Evolutionary conservation across 495 filamentous ascomycete species (phyloP).

Genomic region (Copromyces sp.): DNA sequence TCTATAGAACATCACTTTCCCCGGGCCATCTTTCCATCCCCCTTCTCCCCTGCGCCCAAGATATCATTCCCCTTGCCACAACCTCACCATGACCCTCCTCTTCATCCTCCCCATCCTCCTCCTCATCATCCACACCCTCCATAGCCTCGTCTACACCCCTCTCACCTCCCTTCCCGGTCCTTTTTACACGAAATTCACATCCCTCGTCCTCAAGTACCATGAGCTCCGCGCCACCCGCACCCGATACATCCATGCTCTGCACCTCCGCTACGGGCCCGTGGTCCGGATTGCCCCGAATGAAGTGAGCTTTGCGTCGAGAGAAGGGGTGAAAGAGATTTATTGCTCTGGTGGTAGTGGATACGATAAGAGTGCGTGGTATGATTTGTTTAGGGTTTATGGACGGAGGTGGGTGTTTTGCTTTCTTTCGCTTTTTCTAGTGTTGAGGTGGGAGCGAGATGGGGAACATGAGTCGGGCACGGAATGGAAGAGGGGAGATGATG

Average conservation of each 20-base stretch:
- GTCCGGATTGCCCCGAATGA: conserved; percentile 52
- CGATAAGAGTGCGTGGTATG: conserved; percentile 59
- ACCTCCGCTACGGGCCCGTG: conserved; percentile 44
- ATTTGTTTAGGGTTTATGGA: conserved; percentile 49
- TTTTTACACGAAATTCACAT: conserved; percentile 41
- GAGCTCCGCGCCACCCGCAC: conserved; percentile 47
- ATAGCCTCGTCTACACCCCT: neutral
- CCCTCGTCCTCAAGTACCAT: conserved; percentile 44
- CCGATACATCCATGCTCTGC: conserved; percentile 43
- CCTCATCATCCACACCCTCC: conserved; percentile 11
- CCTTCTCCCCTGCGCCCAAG: neutral
- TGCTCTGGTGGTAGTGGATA: conserved; percentile 54
- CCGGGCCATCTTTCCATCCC: neutral
- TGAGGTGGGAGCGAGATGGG: neutral
- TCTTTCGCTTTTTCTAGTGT: neutral
- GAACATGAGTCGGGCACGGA: neutral
- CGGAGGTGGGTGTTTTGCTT: conserved; percentile 29
- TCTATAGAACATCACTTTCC: neutral
- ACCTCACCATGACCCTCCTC: conserved; percentile 2
- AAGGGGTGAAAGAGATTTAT: conserved; percentile 58
- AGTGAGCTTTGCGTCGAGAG: conserved; percentile 47
- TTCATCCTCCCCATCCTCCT: conserved; percentile 9
- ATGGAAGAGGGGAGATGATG: neutral
- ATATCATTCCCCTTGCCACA: neutral
- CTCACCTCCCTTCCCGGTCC: conserved; percentile 43